Evolutionary conservation across 2,329 filamentous ascomycete genomes (phyloP).

Genomic region (Apiospora hydei): DNA sequence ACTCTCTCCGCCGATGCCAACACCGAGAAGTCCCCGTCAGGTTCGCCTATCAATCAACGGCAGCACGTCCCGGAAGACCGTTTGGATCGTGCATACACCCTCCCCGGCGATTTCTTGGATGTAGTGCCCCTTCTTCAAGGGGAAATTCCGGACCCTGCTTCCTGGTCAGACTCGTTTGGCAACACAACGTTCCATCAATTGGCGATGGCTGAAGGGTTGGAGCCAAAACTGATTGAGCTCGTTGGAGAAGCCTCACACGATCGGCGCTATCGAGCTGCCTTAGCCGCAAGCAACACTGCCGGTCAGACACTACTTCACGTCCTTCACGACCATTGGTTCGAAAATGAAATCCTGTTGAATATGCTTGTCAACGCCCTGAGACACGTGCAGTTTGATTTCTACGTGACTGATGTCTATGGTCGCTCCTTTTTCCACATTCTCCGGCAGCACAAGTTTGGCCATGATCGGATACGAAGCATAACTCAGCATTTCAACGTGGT

Average conservation of each 20-base stretch:
- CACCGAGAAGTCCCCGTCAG: conserved; percentile 29
- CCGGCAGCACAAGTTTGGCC: conserved; percentile 32
- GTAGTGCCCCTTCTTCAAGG: not conserved
- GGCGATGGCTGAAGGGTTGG: conserved; percentile 32
- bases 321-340: conserved; percentile 42
- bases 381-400: conserved; percentile 34
- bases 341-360: conserved; percentile 33
- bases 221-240: conserved; percentile 33
- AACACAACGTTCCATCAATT: conserved; percentile 58
- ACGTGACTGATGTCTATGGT: conserved; percentile 41
- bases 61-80: not conserved
- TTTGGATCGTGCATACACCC: conserved; percentile 39
- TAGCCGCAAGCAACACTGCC: conserved; percentile 39
- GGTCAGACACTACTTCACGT: conserved; percentile 43
- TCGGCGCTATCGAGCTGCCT: conserved; percentile 32
- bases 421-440: conserved; percentile 44
- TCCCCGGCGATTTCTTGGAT: conserved; percentile 60
- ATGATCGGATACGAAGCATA: conserved; percentile 32
- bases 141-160: not conserved
- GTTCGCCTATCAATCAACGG: conserved; percentile 8
- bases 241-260: conserved; percentile 30
- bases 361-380: conserved; percentile 35
- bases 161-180: conserved; percentile 47
- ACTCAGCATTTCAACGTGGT: conserved; percentile 39
- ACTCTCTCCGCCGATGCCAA: conserved; percentile 39